Percentiles rank a stretch among this genome's conserved stretches.
These are phyloP conservation scores for Emergomyces africanus DNA, from an alignment of 2,329 filamentous ascomycete genomes.

Conservation along the genomic window DNA sequence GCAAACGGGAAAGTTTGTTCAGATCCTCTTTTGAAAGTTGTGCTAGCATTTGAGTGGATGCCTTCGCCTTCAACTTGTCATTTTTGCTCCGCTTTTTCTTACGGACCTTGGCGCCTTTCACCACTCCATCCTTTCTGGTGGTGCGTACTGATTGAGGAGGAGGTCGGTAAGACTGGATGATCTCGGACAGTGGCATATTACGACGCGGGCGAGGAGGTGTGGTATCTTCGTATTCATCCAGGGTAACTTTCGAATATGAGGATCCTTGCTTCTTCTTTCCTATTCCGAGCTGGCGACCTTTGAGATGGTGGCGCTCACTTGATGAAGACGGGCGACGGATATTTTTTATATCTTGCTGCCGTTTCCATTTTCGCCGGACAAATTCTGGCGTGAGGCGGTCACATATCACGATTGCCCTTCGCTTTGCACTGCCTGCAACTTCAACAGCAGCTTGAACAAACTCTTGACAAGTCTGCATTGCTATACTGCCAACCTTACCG, in stretches of 20 bases:
- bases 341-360: neutral
- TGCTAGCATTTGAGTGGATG: neutral
- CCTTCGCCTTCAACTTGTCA: neutral
- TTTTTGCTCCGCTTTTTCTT: neutral
- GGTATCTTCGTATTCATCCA: neutral
- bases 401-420: slow-evolving; percentile 1
- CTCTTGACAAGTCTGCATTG: neutral
- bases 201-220: neutral
- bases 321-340: neutral
- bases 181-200: neutral
- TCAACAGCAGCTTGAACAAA: neutral
- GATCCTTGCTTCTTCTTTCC: neutral
- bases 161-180: neutral
- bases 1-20: neutral
- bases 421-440: neutral
- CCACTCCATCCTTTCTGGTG: slow-evolving; percentile 7
- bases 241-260: neutral
- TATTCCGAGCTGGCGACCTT: neutral
- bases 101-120: neutral
- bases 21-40: neutral
- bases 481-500: neutral
- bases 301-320: neutral
- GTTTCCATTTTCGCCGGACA: neutral
- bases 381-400: neutral
- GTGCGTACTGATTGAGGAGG: neutral